phyloP scores from a whole-genome alignment of 192 early-diverging fungal genomes.

The Chytriomyces sp. region DNA sequence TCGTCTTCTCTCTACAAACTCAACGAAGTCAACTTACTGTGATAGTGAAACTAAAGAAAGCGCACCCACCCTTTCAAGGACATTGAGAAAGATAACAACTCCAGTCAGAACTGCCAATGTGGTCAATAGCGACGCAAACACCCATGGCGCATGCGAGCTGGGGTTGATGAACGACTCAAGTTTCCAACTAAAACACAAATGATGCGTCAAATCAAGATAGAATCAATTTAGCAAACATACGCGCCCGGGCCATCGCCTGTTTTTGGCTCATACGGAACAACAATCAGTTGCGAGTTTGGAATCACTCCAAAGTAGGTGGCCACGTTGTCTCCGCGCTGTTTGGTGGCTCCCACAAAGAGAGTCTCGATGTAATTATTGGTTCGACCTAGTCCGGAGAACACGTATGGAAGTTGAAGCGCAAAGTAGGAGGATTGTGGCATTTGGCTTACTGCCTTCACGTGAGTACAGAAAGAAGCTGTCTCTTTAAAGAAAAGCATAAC shows the following conservation, averaged over 20 bases:
- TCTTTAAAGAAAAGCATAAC: constrained; percentile 22
- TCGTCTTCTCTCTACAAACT: constrained; percentile 72
- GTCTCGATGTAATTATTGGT: constrained; percentile 97
- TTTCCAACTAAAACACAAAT: constrained; percentile 64
- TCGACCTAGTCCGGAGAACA: constrained; percentile 84
- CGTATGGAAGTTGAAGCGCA: constrained; percentile 76
- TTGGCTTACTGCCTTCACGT: constrained; percentile 63
- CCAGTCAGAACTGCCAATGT: constrained; percentile 71
- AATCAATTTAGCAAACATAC: constrained; percentile 28
- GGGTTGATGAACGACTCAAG: constrained; percentile 89
- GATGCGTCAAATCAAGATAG: not conserved
- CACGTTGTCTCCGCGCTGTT: constrained; percentile 61
- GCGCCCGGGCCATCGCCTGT: constrained; percentile 43
- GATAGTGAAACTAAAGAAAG: constrained; percentile 4
- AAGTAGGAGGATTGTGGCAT: constrained; percentile 79
- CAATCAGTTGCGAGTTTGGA: constrained; percentile 88
- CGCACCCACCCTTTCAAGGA: constrained; percentile 70
- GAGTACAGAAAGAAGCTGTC: too few species aligned
- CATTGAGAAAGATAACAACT: constrained; percentile 71
- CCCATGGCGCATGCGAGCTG: constrained; percentile 78
- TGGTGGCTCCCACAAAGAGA: constrained; percentile 79
- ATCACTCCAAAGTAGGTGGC: constrained; percentile 81
- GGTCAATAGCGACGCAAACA: constrained; percentile 73
- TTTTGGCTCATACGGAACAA: constrained; percentile 74
- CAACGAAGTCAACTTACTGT: not conserved